Base-by-base conservation (phyloP, 768 basidiomycete species). In the Glaciozyma martinii region DNA sequence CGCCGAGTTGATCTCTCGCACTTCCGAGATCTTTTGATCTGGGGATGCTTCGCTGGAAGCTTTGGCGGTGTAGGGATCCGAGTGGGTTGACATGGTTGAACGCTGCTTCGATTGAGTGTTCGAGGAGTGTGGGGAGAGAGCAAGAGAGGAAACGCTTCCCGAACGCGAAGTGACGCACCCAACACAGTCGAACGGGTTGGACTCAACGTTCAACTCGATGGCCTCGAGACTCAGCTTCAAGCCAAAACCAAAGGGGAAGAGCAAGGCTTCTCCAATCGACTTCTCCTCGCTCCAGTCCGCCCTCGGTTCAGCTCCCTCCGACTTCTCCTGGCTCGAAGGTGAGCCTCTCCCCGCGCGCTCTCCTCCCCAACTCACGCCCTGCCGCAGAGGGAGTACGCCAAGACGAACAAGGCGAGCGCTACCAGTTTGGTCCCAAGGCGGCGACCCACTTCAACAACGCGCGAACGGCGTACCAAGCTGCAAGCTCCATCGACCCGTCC, bases 61-160 rank as follows among this genome's bases (percentile, higher is more conserved):
- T 52, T 69, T 69, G 47, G 64, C 50, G 59, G 67, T 69, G 67
- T 69, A 69, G 21, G 67, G 67, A 61, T 68, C 64, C 33, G 23
- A 25, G 56, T 43, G 33, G 3, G 67, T 50, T 13, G 47, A 37
- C 47, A n/a, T 37, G 3, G 37, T 40, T n/a, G n/a, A 40, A 10
- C 33, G 5, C 10, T 5, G 37, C 10, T 40, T 13, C 37, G 37
- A 40, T 12, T 12, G 37, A 13, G 37, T 13, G 10, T 6, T 40
- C 33, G 33, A 33, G 33, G 33, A 10, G 10, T 33, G 10, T 33
- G 37, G 37, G 10, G 12, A 13, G 37, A 6, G 37, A 6, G 12
- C 37, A 40, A 13, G 12, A 40, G 12, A 13, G 5, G 37, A 6
- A 40, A 5, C 33, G 33, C 37, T 13, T 6, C 3, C 37, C 37